phyloP scores from a whole-genome alignment of 139 green algal genomes.

The Volvox africanus region DNA sequence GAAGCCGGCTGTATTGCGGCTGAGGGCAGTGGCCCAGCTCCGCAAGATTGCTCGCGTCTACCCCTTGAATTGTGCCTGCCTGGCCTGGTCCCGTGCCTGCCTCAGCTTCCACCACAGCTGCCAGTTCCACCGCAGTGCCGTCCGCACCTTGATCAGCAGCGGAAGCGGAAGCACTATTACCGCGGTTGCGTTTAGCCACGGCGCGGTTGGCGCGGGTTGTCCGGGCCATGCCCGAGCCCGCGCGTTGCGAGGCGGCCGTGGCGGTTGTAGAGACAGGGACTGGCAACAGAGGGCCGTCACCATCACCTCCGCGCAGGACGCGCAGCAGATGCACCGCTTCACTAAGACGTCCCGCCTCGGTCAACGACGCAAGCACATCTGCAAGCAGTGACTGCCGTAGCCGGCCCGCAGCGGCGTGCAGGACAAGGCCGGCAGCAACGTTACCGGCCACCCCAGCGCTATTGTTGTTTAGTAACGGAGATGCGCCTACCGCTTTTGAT shows the following conservation, averaged over 20 bases:
- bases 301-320: conserved; percentile 6
- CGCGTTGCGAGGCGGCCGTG: background rate
- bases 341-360: background rate
- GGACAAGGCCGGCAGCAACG: background rate
- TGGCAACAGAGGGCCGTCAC: conserved; percentile 11
- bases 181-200: background rate
- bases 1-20: conserved; percentile 26
- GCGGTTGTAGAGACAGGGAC: background rate
- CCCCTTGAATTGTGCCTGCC: background rate
- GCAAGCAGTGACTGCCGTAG: conserved; percentile 2
- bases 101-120: background rate
- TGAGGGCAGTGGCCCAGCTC: background rate
- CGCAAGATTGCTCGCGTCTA: background rate
- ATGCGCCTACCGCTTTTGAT: background rate
- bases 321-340: conserved; percentile 28
- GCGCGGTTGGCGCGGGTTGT: background rate
- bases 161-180: background rate
- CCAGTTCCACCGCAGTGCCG: background rate
- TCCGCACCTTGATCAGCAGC: background rate
- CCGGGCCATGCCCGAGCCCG: background rate
- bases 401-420: background rate
- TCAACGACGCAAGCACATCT: background rate
- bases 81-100: background rate
- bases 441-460: background rate
- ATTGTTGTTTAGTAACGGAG: background rate